A percentile compares a stretch with the other conserved stretches of the same genome.
These are phyloP conservation scores for Fusarium sambucinum DNA, from an alignment of 2,329 filamentous ascomycete genomes.

Conservation along the genomic window DNA sequence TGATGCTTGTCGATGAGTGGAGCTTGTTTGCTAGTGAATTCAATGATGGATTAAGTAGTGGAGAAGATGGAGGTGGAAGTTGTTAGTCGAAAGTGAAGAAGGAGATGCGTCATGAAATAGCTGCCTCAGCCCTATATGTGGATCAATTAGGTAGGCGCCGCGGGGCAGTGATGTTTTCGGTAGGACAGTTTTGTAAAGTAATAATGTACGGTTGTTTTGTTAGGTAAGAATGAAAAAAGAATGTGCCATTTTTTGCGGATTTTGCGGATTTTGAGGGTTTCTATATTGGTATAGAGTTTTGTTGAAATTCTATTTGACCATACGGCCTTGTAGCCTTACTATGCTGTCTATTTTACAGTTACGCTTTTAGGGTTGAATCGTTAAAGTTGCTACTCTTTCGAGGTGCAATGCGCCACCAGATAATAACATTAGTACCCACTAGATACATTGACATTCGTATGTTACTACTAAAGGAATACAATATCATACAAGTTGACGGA, in stretches of 20 bases:
- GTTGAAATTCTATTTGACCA: too few species aligned
- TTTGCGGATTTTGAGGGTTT: too few species aligned
- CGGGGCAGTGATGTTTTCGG: slow-evolving; percentile 27
- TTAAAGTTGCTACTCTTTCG: too few species aligned
- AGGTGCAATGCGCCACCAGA: too few species aligned
- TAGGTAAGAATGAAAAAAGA: too few species aligned
- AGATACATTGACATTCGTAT: background rate
- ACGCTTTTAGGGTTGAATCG: too few species aligned
- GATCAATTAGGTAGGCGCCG: slow-evolving; percentile 29
- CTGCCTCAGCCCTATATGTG: slow-evolving; percentile 50
- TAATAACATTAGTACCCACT: too few species aligned
- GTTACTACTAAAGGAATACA: background rate
- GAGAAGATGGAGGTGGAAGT: slow-evolving; percentile 12
- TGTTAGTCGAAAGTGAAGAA: background rate
- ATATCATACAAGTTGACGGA: background rate
- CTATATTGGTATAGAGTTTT: too few species aligned
- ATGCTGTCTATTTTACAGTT: too few species aligned
- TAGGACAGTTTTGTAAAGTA: background rate
- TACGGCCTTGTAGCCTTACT: too few species aligned
- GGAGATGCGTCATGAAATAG: slow-evolving; percentile 45
- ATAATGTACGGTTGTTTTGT: too few species aligned
- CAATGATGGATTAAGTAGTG: slow-evolving; percentile 10
- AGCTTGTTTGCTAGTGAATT: background rate
- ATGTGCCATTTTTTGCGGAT: too few species aligned
- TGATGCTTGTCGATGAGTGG: slow-evolving; percentile 1